Percentiles rank a stretch among this genome's conserved stretches.
Conservation (phyloP, 352 stramenopile species). For the Plasmopara viticola region DNA sequence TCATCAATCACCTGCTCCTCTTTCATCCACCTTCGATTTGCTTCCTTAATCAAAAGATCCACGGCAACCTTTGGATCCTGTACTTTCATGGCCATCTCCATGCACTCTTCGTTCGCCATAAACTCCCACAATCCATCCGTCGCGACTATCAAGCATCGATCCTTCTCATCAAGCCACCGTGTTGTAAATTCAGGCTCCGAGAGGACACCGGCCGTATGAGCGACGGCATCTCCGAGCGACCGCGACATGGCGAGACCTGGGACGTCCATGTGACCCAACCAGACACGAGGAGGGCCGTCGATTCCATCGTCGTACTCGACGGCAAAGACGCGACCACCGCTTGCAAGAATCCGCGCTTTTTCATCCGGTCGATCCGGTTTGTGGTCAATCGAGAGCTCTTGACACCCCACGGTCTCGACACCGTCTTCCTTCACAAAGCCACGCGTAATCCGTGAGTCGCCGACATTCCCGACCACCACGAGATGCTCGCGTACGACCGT, state of each 20-base stretch:
- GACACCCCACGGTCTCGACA: constrained; percentile 28
- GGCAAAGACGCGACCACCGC: constrained; percentile 95
- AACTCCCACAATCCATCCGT: constrained; percentile 99
- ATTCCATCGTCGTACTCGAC: constrained; percentile 99
- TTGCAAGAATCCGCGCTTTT: constrained; percentile 92
- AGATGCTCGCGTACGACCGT: constrained; percentile 65
- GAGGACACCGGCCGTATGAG: constrained; percentile 92
- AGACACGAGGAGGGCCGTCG: constrained; percentile 96
- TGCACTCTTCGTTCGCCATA: constrained; percentile 94
- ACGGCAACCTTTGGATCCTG: constrained; percentile 82
- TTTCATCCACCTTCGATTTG: constrained; percentile 96
- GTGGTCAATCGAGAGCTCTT: constrained; percentile 95
- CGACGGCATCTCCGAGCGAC: constrained; percentile 95
- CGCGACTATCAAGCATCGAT: constrained; percentile 94
- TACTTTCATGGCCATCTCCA: constrained; percentile 73
- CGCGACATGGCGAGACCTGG: constrained; percentile 97
- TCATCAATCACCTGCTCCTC: constrained; percentile 99
- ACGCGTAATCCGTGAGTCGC: constrained; percentile 93
- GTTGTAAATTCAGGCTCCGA: constrained; percentile 94
- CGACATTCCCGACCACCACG: constrained; percentile 95
- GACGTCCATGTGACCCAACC: constrained; percentile 97
- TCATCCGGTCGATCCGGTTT: constrained; percentile 95
- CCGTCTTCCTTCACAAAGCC: constrained; percentile 51
- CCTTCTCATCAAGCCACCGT: constrained; percentile 66
- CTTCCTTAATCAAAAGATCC: constrained; percentile 92